Evolutionary conservation across 768 basidiomycete species (phyloP), one percentile per base, ranked within the genome.

Genomic region (Rhodotorula taiwanensis): DNA sequence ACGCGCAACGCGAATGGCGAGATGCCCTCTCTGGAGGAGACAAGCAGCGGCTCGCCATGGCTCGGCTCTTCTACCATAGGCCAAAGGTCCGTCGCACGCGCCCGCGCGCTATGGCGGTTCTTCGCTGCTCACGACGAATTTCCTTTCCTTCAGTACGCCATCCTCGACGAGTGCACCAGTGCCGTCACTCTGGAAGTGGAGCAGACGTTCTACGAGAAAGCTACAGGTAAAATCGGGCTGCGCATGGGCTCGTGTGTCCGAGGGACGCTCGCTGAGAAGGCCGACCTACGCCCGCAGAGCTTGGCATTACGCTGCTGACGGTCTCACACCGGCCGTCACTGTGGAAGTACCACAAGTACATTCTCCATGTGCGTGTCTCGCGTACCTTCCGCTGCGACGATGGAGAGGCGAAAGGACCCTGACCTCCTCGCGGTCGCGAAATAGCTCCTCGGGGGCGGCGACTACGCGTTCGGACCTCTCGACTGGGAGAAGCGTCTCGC

Each of bases 41-140:
- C 75, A 90, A 98, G 75, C 93, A 98, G 65, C 86, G 93, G 77
- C 87, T 98, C 60, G 94, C 94, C 0, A 97, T 94, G 91, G 94
- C 91, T 18, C 79, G 94, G 70, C 76, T 99, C 70, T 99, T 97
- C 74, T 99, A 99, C 75, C 94, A 98, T 74, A 79, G 81, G 60
- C 94, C 94, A 15, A 93, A 90, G 81, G 90, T 85, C 66, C 68
- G 80, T 49, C 42, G 31, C n/a, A 5, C n/a, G 20, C 16, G 3
- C 10, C 25, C 25, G 11, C 4, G 25, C 25, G n/a, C 25, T 47
- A 14, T 28, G 25, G 25, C 15, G 16, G n/a, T 7, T n/a, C n/a
- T n/a, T n/a, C 20, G 1, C 27, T 61, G 20, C 25, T 18, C 9
- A 21, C 18, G 14, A 23, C 36, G 41, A 27, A 7, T 14, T 28